Evolutionary conservation across 495 filamentous ascomycete genomes (phyloP).

Genomic region (Oidiodendron maius): DNA sequence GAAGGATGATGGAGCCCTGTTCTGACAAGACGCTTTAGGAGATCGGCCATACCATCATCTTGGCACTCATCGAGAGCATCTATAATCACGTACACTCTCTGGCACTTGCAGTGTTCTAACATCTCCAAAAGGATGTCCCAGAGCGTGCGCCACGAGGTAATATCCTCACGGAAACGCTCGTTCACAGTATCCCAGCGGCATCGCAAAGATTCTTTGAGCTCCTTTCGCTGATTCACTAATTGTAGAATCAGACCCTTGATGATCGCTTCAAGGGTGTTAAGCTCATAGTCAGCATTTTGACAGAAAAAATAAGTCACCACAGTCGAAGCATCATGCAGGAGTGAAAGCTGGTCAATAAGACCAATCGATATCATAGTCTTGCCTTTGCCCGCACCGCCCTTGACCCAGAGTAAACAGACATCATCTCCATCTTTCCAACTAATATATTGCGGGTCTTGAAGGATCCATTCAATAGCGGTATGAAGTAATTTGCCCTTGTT

Average conservation of each 20-base stretch:
- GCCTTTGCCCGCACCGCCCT: constrained; percentile 38
- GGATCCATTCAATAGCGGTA: constrained; percentile 27
- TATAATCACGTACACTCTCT: constrained; percentile 32
- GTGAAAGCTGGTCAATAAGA: neutral
- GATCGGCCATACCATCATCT: constrained; percentile 12
- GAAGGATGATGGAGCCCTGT: constrained; percentile 11
- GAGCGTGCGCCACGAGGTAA: constrained; percentile 14
- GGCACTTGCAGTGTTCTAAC: constrained; percentile 20
- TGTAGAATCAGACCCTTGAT: neutral
- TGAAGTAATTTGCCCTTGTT: constrained; percentile 27
- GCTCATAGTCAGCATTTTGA: constrained; percentile 4
- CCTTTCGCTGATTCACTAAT: neutral
- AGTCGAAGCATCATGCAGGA: neutral
- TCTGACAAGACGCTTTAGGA: constrained; percentile 13
- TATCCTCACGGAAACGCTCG: constrained; percentile 11
- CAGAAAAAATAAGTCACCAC: constrained; percentile 6
- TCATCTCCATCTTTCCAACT: constrained; percentile 2
- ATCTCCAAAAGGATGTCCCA: constrained; percentile 11
- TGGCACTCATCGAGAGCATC: constrained; percentile 39
- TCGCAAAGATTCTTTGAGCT: neutral
- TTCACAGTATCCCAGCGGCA: constrained; percentile 9
- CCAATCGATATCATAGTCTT: constrained; percentile 45
- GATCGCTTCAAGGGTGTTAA: constrained; percentile 4
- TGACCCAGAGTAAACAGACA: constrained; percentile 34
- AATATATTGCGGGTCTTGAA: constrained; percentile 9